These are phyloP conservation scores for Penicillium paneum DNA, from an alignment of 2,329 filamentous ascomycete species.

Conservation along the genomic window DNA sequence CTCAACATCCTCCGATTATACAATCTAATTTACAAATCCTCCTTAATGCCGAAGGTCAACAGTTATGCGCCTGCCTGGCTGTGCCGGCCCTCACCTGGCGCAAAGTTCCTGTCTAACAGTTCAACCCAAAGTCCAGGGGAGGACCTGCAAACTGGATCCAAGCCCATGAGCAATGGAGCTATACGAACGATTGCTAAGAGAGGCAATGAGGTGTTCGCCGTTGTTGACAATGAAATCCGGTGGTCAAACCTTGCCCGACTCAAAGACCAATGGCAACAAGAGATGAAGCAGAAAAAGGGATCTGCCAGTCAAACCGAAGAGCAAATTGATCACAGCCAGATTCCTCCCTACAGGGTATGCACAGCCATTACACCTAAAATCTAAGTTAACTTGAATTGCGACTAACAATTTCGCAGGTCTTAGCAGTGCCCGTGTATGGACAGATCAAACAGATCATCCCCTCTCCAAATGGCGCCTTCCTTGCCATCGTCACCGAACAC, in stretches of 20 bases:
- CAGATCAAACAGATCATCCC: constrained; percentile 81
- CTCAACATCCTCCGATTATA: not conserved
- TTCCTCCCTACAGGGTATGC: constrained; percentile 30
- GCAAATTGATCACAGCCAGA: constrained; percentile 35
- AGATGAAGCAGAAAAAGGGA: constrained; percentile 33
- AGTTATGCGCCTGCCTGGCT: constrained; percentile 87
- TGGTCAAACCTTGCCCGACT: constrained; percentile 83
- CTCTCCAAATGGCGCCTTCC: constrained; percentile 75
- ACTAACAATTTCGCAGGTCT: constrained; percentile 51
- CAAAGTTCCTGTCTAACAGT: constrained; percentile 66
- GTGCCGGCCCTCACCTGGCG: constrained; percentile 70
- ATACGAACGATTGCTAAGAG: constrained; percentile 69
- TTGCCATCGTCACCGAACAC: constrained; percentile 82
- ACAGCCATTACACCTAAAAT: not conserved
- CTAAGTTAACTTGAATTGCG: not conserved
- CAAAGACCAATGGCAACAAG: constrained; percentile 60
- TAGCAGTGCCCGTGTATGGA: constrained; percentile 74
- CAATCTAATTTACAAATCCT: not conserved
- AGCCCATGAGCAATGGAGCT: constrained; percentile 38
- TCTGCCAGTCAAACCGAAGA: constrained; percentile 17
- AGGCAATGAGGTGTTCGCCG: constrained; percentile 84
- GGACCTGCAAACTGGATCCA: constrained; percentile 26
- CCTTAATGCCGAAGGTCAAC: constrained; percentile 76
- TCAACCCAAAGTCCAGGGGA: constrained; percentile 42
- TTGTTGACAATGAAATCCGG: constrained; percentile 81